Evolutionary conservation across 192 early-diverging fungal genomes (phyloP), one percentile per base, ranked within the genome.

Genomic region (Coemansia sp.): DNA sequence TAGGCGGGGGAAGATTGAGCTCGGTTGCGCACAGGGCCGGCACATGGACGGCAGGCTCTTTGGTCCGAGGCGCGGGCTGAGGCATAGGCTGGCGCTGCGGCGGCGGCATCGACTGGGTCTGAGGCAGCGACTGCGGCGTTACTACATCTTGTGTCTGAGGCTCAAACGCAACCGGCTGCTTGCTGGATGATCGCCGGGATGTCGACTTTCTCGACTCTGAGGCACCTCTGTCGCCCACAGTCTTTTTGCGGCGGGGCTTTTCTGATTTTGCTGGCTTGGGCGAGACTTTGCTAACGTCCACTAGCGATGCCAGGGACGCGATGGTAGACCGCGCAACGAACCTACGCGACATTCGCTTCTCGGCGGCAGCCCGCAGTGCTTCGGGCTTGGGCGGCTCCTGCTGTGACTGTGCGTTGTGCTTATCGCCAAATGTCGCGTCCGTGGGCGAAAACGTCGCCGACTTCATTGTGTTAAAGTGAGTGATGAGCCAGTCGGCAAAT

Each of bases 401-500:
- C 13, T 35, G 59, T 34, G n/a, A 18, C 45, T 43, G 34, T 21
- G 11, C 21, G 9, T 53, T 39, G 35, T 37, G 57, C 55, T 55
- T 51, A 5, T 79, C 65, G 1, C 46, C 69, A 62, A 72, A 65
- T n/a, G 62, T 60, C 21, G 72, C 1, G 21, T 66, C 48, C 16
- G 69, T 53, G 1, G 77, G 77, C 34, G 77, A 79, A 9, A 59
- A 51, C 8, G 60, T 68, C 42, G 56, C 48, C 1, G 67, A 58
- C 40, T 63, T 68, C 42, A 69, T 63, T 23, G 69, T 53, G 64
- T 81, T 81, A 63, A 81, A 81, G 39, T 73, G 72, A 10, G 73
- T 57, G 21, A 75, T 56, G 11, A 81, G 65, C 78, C 78, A 81
- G 71, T 81, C 78, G 37, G 73, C 72, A 65, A 81, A 81, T 60